Evolutionary conservation across 768 basidiomycete species (phyloP).

Genomic region (Hydnomerulius pinastri): DNA sequence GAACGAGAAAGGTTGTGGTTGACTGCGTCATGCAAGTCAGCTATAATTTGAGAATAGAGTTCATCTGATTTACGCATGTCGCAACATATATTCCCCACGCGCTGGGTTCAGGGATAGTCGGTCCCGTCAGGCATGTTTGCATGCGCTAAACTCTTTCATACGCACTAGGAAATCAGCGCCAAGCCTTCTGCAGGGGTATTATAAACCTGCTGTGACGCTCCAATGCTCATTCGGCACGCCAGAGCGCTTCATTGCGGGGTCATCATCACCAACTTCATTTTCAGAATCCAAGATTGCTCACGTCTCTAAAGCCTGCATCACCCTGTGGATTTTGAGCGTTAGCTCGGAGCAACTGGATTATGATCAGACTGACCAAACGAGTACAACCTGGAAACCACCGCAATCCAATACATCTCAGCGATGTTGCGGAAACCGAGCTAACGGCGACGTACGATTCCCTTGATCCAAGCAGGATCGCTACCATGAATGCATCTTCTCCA

Average conservation of each 20-base stretch:
- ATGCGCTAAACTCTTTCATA: constrained; percentile 1
- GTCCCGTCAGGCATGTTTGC: background rate
- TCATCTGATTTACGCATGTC: constrained; percentile 13
- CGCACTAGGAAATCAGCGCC: background rate
- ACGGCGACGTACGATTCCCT: constrained; percentile 21
- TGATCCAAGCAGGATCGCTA: constrained; percentile 24
- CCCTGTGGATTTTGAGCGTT: constrained; percentile 15
- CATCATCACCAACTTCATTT: background rate
- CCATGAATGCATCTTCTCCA: constrained; percentile 12
- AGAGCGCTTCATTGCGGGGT: constrained; percentile 10
- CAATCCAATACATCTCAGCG: too few relatives aligned
- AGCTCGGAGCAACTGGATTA: background rate
- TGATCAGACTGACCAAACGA: constrained; percentile 21
- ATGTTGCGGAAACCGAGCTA: too few relatives aligned
- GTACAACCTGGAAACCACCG: constrained; percentile 17
- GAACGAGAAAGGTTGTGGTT: constrained; percentile 22
- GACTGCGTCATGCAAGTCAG: constrained; percentile 15
- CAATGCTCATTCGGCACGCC: constrained; percentile 2
- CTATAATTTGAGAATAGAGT: background rate
- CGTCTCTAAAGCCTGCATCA: constrained; percentile 16
- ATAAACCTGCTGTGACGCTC: constrained; percentile 4
- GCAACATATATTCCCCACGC: constrained; percentile 11
- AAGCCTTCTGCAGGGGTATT: background rate
- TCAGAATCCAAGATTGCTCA: constrained; percentile 3
- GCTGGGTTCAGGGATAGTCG: constrained; percentile 9